Percentiles rank a stretch among this genome's conserved stretches.
Conservation (phyloP, 129 eudicot genomes). For the Saposhnikovia divaricata region DNA sequence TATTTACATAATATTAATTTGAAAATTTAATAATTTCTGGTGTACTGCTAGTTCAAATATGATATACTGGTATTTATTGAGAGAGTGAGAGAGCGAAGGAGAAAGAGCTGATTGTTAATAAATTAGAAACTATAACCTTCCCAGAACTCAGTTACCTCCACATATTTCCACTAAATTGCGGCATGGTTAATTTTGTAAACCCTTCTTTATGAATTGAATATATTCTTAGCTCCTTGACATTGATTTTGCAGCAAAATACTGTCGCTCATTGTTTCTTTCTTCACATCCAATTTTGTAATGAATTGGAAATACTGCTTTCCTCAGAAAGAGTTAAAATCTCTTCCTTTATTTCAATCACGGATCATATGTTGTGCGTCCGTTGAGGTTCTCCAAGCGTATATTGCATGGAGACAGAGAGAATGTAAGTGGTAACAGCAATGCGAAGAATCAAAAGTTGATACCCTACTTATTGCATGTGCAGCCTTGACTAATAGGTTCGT, state of each 20-base stretch:
- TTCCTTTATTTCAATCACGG: constrained; percentile 67
- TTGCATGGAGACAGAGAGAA: constrained; percentile 79
- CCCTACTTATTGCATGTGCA: not conserved
- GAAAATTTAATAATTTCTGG: too few species aligned
- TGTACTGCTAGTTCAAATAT: too few species aligned
- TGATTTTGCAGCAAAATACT: constrained; percentile 67
- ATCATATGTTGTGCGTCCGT: constrained; percentile 53
- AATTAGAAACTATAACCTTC: not conserved
- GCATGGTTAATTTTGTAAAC: not conserved
- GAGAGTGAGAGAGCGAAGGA: too few species aligned
- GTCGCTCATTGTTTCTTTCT: constrained; percentile 71
- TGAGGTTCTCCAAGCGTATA: constrained; percentile 81
- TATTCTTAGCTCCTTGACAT: not conserved
- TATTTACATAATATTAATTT: too few species aligned
- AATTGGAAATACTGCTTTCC: constrained; percentile 76
- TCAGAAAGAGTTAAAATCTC: constrained; percentile 32
- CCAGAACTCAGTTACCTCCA: not conserved
- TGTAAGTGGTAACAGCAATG: constrained; percentile 34
- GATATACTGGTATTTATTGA: too few species aligned
- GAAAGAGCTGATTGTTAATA: too few species aligned
- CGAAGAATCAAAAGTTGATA: not conserved
- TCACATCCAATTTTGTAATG: constrained; percentile 49
- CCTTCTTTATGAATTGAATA: not conserved
- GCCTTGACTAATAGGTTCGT: not conserved
- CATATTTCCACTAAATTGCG: not conserved